phyloP scores from a whole-genome alignment of 768 basidiomycete genomes.

The Auricularia heimuer region DNA sequence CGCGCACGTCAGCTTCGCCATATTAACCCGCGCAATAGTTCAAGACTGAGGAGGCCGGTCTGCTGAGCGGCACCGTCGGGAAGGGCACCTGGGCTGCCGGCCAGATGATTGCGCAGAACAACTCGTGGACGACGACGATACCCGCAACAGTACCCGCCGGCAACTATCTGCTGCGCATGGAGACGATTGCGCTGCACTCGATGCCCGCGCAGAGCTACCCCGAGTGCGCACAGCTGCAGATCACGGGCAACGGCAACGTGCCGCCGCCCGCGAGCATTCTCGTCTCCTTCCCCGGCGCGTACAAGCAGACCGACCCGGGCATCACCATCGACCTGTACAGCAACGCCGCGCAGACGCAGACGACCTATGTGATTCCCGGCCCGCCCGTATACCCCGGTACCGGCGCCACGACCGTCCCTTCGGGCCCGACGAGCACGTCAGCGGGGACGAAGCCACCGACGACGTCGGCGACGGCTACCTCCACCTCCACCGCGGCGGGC shows the following conservation, averaged over 20 bases:
- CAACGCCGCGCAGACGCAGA: conserved; percentile 21
- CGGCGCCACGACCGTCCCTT: not conserved
- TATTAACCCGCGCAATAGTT: conserved; percentile 19
- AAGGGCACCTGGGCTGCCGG: conserved; percentile 9
- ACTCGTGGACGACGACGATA: conserved; percentile 9
- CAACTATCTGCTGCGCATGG: conserved; percentile 12
- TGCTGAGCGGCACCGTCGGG: conserved; percentile 12
- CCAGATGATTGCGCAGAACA: conserved; percentile 11
- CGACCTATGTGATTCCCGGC: conserved; percentile 34
- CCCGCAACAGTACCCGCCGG: conserved; percentile 7
- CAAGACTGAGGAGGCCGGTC: conserved; percentile 25
- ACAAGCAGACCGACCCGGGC: conserved; percentile 22
- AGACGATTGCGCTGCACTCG: conserved; percentile 13
- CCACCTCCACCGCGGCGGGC: conserved; percentile 4
- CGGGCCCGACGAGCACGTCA: not conserved
- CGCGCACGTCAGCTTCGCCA: not conserved
- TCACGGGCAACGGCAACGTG: conserved; percentile 23
- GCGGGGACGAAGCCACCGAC: not conserved
- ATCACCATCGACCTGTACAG: conserved; percentile 31
- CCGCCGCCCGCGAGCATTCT: conserved; percentile 23
- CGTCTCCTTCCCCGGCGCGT: conserved; percentile 27
- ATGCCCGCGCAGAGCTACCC: conserved; percentile 7
- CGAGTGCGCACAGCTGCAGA: conserved; percentile 28
- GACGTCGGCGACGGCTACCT: conserved; percentile 2
- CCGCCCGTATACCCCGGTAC: conserved; percentile 8